A percentile compares a stretch with the other conserved stretches of the same genome.
phyloP scores from a whole-genome alignment of 2,329 filamentous ascomycete genomes.

The Claviceps sorghi region DNA sequence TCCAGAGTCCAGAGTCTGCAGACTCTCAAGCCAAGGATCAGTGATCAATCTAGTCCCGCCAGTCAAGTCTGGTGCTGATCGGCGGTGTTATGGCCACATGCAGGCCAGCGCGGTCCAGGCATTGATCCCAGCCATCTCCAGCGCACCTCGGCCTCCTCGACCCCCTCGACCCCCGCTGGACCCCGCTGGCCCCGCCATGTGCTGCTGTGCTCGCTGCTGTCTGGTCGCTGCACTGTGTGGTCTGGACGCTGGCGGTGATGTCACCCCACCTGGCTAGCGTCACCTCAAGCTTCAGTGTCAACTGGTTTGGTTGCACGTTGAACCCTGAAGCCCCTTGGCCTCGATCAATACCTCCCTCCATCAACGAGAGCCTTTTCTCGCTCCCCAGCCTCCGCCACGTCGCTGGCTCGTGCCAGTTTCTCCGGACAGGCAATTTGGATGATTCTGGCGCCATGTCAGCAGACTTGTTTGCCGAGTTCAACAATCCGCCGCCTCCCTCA shows the following conservation, averaged over 20 bases:
- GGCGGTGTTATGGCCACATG: not conserved
- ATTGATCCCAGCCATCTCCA: not conserved
- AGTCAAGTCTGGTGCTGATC: not conserved
- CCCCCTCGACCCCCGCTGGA: too few species aligned
- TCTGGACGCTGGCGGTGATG: too few species aligned
- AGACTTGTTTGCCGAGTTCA: slow-evolving; percentile 51
- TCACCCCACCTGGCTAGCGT: not conserved
- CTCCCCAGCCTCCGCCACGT: not conserved
- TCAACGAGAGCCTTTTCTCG: not conserved
- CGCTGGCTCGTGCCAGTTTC: not conserved
- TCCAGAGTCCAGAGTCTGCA: too few species aligned
- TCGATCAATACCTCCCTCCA: not conserved
- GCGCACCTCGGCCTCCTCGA: not conserved
- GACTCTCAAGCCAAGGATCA: too few species aligned
- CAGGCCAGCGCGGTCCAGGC: not conserved
- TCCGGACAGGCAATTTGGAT: not conserved
- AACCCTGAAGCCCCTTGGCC: not conserved
- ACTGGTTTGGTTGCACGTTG: too few species aligned
- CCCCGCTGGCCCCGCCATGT: not conserved
- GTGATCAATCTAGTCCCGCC: too few species aligned
- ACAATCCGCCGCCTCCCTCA: slow-evolving; percentile 28
- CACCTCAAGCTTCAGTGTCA: too few species aligned
- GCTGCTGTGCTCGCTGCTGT: not conserved
- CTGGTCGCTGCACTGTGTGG: too few species aligned
- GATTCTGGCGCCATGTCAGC: slow-evolving; percentile 37